Conservation (phyloP, 495 filamentous ascomycete species). For the Trichoderma virens region DNA sequence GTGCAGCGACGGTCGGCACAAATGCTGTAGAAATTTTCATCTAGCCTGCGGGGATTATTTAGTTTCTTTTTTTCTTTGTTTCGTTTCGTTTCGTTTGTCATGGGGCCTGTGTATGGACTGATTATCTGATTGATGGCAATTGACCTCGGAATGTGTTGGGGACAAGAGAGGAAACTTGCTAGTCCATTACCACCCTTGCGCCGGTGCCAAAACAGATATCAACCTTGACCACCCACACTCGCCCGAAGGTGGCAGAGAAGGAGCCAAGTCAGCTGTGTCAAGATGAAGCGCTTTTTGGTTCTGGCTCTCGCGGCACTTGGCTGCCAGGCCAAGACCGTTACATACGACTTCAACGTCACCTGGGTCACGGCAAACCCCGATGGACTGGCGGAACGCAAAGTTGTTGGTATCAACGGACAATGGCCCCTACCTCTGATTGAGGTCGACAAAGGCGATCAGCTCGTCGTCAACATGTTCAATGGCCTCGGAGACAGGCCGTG, state of each 20-base stretch:
- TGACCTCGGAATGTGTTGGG: background rate
- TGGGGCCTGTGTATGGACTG: background rate
- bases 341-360: constrained; percentile 16
- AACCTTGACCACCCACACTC: background rate
- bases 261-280: background rate
- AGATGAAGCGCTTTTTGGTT: background rate
- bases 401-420: constrained; percentile 38
- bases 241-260: background rate
- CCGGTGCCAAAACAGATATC: background rate
- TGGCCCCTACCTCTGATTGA: constrained; percentile 41
- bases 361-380: constrained; percentile 40
- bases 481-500: constrained; percentile 49
- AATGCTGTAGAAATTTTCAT: background rate
- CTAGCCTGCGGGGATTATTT: background rate
- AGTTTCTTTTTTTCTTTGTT: background rate
- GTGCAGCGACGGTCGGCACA: background rate
- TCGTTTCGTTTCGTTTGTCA: background rate
- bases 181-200: background rate
- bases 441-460: constrained; percentile 31
- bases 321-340: constrained; percentile 13
- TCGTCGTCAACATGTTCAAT: constrained; percentile 54
- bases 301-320: constrained; percentile 3
- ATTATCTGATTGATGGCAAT: background rate
- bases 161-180: background rate
- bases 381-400: constrained; percentile 34